Evolutionary conservation across 1,284 basidiomycete genomes (phyloP), one percentile per base, ranked within the genome.

Genomic region (Porodaedalea pini): DNA sequence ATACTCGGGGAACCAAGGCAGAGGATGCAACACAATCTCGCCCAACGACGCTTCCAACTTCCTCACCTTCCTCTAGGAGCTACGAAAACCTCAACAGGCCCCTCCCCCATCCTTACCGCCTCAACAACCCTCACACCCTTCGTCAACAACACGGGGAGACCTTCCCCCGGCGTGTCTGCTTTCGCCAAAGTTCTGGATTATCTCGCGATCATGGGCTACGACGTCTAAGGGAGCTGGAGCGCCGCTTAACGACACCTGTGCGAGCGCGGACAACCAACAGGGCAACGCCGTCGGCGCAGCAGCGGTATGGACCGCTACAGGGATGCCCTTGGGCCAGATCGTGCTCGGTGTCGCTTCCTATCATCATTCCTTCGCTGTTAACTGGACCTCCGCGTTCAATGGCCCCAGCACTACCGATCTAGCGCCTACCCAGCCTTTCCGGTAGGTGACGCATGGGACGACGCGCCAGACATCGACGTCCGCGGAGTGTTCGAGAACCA

Each of bases 151-250:
- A 72, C 79, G 52, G 85, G 86, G 6, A 68, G 63, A 6, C 83
- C 90, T 0, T 72, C 85, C 57, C 70, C 71, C 2, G 79, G 93
- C 68, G 81, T 94, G n/a, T 81, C 83, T 4, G 79, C 64, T 0
- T 95, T 91, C 65, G 85, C 84, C 5, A 64, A 78, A 39, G 78
- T 85, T 19, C 78, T 95, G 34, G 90, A 95, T 69, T 90, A 85
- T 75, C 83, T 95, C 60, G 75, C 85, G 49, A 78, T 94, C 66
- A 94, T 94, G 92, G 91, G 90, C 74, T 94, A 94, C 73, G 92
- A 94, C 67, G 75, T 92, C 55, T 90, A 79, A 78, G 79, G 86
- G 62, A 73, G 78, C 66, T 71, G 75, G 75, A 78, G 85, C 92
- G 2, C 92, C 93, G 15, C 77, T 96, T 29, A 77, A 84, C 56